These are phyloP conservation scores for Cystobasidium sp. DNA, from an alignment of 1,284 basidiomycete genomes.

Conservation along the genomic window DNA sequence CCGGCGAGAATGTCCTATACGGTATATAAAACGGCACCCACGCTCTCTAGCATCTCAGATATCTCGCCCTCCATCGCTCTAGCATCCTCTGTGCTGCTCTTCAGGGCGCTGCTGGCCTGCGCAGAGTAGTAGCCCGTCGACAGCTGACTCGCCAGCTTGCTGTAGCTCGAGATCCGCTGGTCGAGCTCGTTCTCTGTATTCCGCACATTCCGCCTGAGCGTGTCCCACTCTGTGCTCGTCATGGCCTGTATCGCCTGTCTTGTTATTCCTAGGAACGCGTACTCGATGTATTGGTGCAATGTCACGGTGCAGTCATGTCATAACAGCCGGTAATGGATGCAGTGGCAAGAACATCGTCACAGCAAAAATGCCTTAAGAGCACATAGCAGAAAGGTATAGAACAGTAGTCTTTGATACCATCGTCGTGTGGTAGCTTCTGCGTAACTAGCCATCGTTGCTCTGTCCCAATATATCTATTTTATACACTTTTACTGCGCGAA, in stretches of 20 bases:
- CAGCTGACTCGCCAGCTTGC: constrained; percentile 77
- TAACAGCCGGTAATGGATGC: no score
- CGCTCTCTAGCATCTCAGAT: constrained; percentile 85
- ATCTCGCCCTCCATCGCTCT: constrained; percentile 71
- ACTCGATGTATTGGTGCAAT: no score
- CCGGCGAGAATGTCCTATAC: background rate
- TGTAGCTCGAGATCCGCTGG: constrained; percentile 84
- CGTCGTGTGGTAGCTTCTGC: no score
- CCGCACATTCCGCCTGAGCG: constrained; percentile 34
- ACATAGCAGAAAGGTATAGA: no score
- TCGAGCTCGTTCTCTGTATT: constrained; percentile 64
- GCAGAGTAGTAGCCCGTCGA: constrained; percentile 59
- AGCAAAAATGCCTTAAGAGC: no score
- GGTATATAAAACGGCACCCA: constrained; percentile 53
- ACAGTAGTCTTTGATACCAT: no score
- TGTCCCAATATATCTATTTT: no score
- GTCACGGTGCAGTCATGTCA: no score
- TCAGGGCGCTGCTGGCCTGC: constrained; percentile 44
- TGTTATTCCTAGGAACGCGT: no score
- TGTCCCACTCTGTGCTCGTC: constrained; percentile 40
- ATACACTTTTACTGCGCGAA: no score
- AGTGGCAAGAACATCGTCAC: no score
- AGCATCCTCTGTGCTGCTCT: constrained; percentile 50
- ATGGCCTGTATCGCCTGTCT: background rate
- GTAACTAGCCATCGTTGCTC: no score